Evolutionary conservation across 352 stramenopile species (phyloP).

Genomic region (Phytopythium montanum): DNA sequence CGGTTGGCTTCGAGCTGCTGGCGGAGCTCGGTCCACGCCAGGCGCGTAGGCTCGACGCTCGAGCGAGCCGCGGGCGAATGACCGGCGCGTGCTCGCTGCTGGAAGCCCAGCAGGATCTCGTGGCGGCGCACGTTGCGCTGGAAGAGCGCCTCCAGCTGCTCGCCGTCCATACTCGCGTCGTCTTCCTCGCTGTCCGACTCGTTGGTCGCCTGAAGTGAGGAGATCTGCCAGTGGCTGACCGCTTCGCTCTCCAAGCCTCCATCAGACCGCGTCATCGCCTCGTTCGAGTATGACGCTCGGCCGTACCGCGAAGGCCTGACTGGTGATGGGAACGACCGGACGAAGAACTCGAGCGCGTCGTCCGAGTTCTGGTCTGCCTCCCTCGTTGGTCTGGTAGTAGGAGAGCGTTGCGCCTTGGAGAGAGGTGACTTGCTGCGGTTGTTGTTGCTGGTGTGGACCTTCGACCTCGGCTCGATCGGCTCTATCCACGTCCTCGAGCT

Average conservation of each 20-base stretch:
- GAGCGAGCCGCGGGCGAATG: constrained; percentile 6
- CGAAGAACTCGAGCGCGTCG: constrained; percentile 35
- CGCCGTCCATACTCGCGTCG: constrained; percentile 31
- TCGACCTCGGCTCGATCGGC: neutral
- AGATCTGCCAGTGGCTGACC: constrained; percentile 12
- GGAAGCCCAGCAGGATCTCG: constrained; percentile 55
- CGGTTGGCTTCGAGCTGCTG: constrained; percentile 31
- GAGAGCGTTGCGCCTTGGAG: neutral
- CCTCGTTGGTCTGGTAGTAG: neutral
- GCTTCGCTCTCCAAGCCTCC: neutral
- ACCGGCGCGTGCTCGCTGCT: constrained; percentile 16
- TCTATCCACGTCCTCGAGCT: neutral
- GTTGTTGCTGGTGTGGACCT: neutral
- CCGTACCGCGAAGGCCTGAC: constrained; percentile 6
- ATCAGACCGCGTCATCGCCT: neutral
- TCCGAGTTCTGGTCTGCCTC: constrained; percentile 4
- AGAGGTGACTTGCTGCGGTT: neutral
- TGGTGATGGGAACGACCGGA: constrained; percentile 12
- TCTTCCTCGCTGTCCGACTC: constrained; percentile 21
- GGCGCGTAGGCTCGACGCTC: constrained; percentile 5
- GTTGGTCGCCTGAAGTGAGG: constrained; percentile 9
- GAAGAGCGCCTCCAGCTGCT: constrained; percentile 54
- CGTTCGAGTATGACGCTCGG: neutral
- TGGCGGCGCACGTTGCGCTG: constrained; percentile 57
- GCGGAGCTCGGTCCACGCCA: constrained; percentile 37